These are phyloP conservation scores for Backusella morwellensis DNA, from an alignment of 192 early-diverging fungal species.

Conservation along the genomic window DNA sequence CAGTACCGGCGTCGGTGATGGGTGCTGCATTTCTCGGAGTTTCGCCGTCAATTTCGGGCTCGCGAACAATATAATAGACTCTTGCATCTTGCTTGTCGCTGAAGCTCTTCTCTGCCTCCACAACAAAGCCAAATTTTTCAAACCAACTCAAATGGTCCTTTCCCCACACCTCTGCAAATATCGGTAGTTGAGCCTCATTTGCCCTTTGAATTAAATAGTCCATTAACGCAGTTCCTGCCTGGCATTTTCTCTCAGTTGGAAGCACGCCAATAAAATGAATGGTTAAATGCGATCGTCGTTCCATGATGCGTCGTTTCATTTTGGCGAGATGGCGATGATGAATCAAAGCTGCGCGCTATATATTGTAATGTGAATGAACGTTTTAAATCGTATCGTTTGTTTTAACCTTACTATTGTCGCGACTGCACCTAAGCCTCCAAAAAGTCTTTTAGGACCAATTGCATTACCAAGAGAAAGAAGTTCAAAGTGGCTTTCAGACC, in stretches of 20 bases:
- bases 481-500: constrained; percentile 11
- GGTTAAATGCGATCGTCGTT: constrained; percentile 7
- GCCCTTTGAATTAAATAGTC: constrained; percentile 12
- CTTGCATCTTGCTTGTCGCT: no score
- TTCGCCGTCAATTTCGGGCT: no score
- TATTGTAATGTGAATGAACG: neutral
- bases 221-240: constrained; percentile 16
- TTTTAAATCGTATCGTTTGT: neutral
- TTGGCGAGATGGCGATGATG: neutral
- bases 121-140: neutral
- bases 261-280: constrained; percentile 24
- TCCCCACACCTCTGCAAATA: neutral
- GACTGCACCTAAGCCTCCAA: neutral
- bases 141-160: neutral
- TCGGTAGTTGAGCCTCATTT: constrained; percentile 4
- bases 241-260: constrained; percentile 8
- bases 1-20: neutral
- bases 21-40: neutral
- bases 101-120: neutral
- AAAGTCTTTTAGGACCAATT: neutral
- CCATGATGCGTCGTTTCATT: neutral
- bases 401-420: neutral
- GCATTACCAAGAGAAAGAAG: neutral
- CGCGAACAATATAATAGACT: no score
- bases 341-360: neutral